These are phyloP conservation scores for Ascosphaera apis DNA, from an alignment of 2,329 filamentous ascomycete genomes.

Conservation along the genomic window DNA sequence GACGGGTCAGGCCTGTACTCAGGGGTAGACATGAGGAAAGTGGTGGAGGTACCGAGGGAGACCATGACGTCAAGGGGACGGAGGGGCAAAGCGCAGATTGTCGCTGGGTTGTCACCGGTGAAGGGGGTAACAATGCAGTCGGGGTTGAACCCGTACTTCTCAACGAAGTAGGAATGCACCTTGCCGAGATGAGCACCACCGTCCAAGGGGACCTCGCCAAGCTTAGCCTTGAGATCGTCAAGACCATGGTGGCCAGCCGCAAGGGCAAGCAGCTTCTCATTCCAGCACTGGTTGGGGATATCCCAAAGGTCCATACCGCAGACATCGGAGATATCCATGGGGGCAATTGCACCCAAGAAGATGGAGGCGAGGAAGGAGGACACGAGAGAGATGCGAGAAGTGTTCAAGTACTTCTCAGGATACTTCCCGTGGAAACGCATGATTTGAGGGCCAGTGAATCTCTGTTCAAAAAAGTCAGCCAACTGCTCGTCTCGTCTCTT, in stretches of 20 bases:
- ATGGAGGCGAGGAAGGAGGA: conserved; percentile 88
- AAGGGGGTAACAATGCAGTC: conserved; percentile 64
- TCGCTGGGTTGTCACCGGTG: conserved; percentile 89
- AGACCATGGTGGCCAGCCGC: conserved; percentile 43
- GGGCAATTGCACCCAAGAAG: conserved; percentile 64
- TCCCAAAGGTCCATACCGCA: conserved; percentile 97
- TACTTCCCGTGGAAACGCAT: conserved; percentile 62
- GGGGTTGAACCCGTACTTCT: conserved; percentile 51
- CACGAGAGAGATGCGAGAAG: conserved; percentile 71
- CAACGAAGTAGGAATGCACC: conserved; percentile 56
- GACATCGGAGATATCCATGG: conserved; percentile 81
- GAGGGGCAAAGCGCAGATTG: conserved; percentile 75
- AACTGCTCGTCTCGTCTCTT: no score
- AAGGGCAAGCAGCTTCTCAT: conserved; percentile 50
- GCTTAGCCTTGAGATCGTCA: conserved; percentile 46
- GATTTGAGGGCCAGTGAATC: conserved; percentile 95
- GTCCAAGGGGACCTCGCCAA: conserved; percentile 59
- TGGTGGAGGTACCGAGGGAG: conserved; percentile 82
- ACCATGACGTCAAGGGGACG: conserved; percentile 81
- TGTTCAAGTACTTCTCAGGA: conserved; percentile 58
- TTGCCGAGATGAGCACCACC: conserved; percentile 56
- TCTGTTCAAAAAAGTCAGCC: conserved; percentile 23
- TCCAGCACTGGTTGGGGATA: conserved; percentile 50
- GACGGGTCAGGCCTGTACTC: conserved; percentile 69
- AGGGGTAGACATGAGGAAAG: conserved; percentile 93